A percentile compares a stretch with the other conserved stretches of the same genome.
phyloP scores from a whole-genome alignment of 805 yeast species.

The Cyberlindnera suaveolens region DNA sequence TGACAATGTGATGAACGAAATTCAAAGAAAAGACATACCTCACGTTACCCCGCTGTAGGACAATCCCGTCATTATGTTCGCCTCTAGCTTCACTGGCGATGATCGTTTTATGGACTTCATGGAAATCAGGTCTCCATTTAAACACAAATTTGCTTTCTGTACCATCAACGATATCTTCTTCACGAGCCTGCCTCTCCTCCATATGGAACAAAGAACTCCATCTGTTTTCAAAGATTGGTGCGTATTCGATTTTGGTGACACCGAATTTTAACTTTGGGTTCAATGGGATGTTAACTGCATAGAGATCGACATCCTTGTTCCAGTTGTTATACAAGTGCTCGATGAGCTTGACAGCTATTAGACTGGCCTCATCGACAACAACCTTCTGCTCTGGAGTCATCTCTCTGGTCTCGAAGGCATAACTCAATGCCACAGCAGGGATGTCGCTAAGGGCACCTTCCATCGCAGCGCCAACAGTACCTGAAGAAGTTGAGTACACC shows the following conservation, averaged over 20 bases:
- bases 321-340: conserved; percentile 54
- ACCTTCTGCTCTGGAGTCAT: conserved; percentile 35
- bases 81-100: conserved; percentile 27
- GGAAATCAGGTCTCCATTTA: conserved; percentile 82
- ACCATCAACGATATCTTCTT: conserved; percentile 43
- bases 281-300: conserved; percentile 81
- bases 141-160: conserved; percentile 43
- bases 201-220: conserved; percentile 64
- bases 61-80: conserved; percentile 25
- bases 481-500: conserved; percentile 82
- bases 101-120: conserved; percentile 52
- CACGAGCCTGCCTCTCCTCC: conserved; percentile 11
- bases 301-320: conserved; percentile 57
- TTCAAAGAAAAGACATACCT: conserved; percentile 18
- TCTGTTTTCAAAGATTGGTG: conserved; percentile 74
- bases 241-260: conserved; percentile 56
- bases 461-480: conserved; percentile 96
- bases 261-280: conserved; percentile 43
- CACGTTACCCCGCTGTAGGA: conserved; percentile 23
- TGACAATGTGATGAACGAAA: background rate
- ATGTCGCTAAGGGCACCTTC: conserved; percentile 71
- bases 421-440: conserved; percentile 75
- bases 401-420: conserved; percentile 62
- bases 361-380: conserved; percentile 50
- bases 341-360: conserved; percentile 58